A percentile compares a stretch with the other conserved stretches of the same genome.
Evolutionary conservation across 2,329 filamentous ascomycete genomes (phyloP).

Genomic region (Tolypocladium tundrense): DNA sequence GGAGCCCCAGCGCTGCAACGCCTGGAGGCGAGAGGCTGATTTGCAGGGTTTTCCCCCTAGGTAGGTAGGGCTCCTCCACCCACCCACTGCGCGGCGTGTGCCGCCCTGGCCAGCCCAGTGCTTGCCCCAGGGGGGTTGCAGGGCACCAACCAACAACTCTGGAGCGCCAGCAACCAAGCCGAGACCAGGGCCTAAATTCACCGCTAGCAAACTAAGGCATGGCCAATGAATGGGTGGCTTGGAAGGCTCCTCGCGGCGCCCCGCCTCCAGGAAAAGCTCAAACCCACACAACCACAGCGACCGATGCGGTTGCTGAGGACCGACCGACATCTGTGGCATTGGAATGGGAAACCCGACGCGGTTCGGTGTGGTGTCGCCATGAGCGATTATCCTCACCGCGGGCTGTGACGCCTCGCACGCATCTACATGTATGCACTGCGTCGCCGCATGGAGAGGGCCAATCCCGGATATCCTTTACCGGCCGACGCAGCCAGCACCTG

Average conservation of each 20-base stretch:
- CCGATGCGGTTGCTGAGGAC: not conserved
- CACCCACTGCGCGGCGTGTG: not conserved
- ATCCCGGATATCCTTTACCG: not conserved
- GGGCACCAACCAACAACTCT: not conserved
- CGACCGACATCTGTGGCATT: not conserved
- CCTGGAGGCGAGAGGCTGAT: not conserved
- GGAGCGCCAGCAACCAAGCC: not conserved
- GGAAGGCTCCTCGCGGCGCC: not conserved
- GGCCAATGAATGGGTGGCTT: not conserved
- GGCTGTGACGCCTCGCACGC: not conserved
- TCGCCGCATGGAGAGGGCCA: not conserved
- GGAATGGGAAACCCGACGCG: not conserved
- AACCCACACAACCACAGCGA: not conserved
- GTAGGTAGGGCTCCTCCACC: not conserved
- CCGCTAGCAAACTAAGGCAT: not conserved
- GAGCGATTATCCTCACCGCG: not conserved
- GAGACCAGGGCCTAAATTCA: not conserved
- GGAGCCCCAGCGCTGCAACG: not conserved
- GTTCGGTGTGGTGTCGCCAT: not conserved
- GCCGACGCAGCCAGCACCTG: not conserved
- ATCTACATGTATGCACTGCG: not conserved
- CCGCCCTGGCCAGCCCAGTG: not conserved
- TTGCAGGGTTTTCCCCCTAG: not conserved
- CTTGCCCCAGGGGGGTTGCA: not conserved
- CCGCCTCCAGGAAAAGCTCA: not conserved